Percentiles rank a stretch among this genome's conserved stretches.
Evolutionary conservation across 768 basidiomycete genomes (phyloP).

Genomic region (Leucogyrophana mollusca): DNA sequence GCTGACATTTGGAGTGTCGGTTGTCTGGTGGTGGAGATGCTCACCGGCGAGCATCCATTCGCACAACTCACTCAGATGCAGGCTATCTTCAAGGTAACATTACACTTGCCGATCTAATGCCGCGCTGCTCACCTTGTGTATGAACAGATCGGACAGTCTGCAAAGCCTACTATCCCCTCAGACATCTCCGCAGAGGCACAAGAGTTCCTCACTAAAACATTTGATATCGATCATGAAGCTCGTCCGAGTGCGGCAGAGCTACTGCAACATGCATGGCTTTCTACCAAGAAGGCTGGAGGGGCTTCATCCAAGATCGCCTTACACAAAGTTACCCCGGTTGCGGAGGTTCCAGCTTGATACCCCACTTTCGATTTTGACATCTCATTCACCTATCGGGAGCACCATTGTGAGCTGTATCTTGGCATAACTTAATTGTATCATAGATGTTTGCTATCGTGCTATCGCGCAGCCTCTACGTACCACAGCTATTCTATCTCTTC

Average conservation of each 20-base stretch:
- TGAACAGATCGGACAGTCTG: conserved; percentile 84
- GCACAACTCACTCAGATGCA: conserved; percentile 98
- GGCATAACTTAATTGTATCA: no score
- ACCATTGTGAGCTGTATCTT: no score
- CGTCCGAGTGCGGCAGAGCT: conserved; percentile 80
- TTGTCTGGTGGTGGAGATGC: conserved; percentile 94
- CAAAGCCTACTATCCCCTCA: conserved; percentile 82
- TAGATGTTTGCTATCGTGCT: no score
- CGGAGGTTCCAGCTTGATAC: conserved; percentile 26
- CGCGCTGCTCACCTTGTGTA: background rate
- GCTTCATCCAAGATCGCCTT: conserved; percentile 20
- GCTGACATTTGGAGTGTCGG: conserved; percentile 98
- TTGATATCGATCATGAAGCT: conserved; percentile 78
- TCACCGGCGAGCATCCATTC: conserved; percentile 95
- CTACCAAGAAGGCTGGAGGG: conserved; percentile 31
- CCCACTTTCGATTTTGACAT: background rate
- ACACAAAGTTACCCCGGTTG: conserved; percentile 20
- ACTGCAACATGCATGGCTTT: conserved; percentile 73
- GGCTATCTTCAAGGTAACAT: conserved; percentile 88
- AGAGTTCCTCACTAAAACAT: conserved; percentile 82
- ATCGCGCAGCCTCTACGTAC: no score
- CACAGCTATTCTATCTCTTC: conserved; percentile 4
- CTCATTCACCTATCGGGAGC: no score
- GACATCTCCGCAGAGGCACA: conserved; percentile 90
- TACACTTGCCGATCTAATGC: background rate